A percentile compares a stretch with the other conserved stretches of the same genome.
phyloP scores from a whole-genome alignment of 257 asterid species.

The Sherardia arvensis region DNA sequence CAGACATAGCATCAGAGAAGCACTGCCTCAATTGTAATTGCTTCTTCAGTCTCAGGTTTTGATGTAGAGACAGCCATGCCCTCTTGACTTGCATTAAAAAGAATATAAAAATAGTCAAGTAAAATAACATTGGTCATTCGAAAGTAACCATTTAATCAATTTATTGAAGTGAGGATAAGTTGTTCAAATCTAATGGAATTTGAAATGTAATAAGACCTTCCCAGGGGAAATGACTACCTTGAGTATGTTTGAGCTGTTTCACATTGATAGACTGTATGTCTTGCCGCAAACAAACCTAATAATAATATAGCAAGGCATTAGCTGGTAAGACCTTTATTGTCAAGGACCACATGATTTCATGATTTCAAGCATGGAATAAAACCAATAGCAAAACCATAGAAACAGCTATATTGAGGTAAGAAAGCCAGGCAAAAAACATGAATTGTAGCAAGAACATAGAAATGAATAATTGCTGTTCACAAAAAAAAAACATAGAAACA shows the following conservation, averaged over 20 bases:
- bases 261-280: slow-evolving; percentile 24
- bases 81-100: slow-evolving; percentile 30
- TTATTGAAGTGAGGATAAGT: background rate
- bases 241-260: slow-evolving; percentile 22
- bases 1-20: slow-evolving; percentile 35
- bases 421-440: background rate
- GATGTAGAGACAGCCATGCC: slow-evolving; percentile 33
- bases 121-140: background rate
- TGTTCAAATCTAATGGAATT: background rate
- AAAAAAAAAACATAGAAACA: background rate
- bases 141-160: background rate
- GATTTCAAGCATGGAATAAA: slow-evolving; percentile 1
- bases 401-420: background rate
- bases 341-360: slow-evolving; percentile 8
- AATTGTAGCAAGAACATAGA: background rate
- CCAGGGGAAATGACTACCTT: slow-evolving; percentile 35
- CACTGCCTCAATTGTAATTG: slow-evolving; percentile 25
- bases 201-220: slow-evolving; percentile 6
- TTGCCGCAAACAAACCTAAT: slow-evolving; percentile 37
- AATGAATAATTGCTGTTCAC: background rate
- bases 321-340: slow-evolving; percentile 14
- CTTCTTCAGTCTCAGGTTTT: slow-evolving; percentile 25
- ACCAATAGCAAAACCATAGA: background rate
- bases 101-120: slow-evolving; percentile 1
- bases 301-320: slow-evolving; percentile 9